Percentiles rank a stretch among this genome's conserved stretches.
Conservation (phyloP, 768 basidiomycete species). For the Leccinum olivaceopallidum region DNA sequence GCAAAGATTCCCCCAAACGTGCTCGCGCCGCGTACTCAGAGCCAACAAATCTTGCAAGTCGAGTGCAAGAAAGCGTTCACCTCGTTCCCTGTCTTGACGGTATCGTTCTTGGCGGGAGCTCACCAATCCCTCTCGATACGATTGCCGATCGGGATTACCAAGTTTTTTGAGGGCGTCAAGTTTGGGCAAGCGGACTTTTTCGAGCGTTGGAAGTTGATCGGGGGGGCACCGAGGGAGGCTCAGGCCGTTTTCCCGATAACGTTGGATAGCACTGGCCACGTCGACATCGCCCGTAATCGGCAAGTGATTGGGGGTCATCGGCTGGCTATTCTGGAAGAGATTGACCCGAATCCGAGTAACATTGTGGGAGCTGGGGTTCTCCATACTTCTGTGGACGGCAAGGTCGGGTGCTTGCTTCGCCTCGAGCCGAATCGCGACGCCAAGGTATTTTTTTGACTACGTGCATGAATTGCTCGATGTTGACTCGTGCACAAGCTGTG, state of each 20-base stretch:
- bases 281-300: conserved; percentile 73
- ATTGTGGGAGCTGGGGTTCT: conserved; percentile 95
- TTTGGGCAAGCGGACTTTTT: conserved; percentile 88
- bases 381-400: conserved; percentile 88
- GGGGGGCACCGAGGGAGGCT: conserved; percentile 90
- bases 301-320: conserved; percentile 78
- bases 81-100: conserved; percentile 71
- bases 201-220: conserved; percentile 97
- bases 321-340: conserved; percentile 73
- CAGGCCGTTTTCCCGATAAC: conserved; percentile 84
- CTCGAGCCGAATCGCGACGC: conserved; percentile 96
- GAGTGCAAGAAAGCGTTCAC: conserved; percentile 92
- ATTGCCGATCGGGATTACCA: conserved; percentile 84
- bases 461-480: not conserved
- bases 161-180: conserved; percentile 93
- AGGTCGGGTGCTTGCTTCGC: conserved; percentile 92
- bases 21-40: conserved; percentile 81
- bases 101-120: conserved; percentile 92
- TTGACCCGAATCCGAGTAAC: conserved; percentile 95
- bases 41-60: conserved; percentile 90
- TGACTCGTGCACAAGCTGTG: conserved; percentile 59
- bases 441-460: conserved; percentile 55
- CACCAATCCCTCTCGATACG: conserved; percentile 83
- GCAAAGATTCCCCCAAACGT: conserved; percentile 87
- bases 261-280: conserved; percentile 63